Evolutionary conservation across 257 asterid species (phyloP), one percentile per base, ranked within the genome.

Genomic region (Apocynum venetum): DNA sequence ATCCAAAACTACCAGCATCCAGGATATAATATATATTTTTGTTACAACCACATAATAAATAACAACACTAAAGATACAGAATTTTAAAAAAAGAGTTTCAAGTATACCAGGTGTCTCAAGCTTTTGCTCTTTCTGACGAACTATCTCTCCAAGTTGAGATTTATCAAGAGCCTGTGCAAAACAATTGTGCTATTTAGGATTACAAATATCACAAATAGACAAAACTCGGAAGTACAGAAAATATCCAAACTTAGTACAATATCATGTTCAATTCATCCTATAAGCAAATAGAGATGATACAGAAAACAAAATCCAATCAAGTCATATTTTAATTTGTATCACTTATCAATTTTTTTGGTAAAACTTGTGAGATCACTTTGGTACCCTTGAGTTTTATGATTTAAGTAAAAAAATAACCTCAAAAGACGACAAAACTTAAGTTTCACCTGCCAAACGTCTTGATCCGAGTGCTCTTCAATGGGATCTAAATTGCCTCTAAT

Each of bases 401-500:
- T 20, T 1, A 65, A 57, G 55, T 13, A 13, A 6, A 74, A 10
- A 55, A 55, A 36, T 2, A 35, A 31, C 55, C 19, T 3, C 55
- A 15, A 25, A 52, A 56, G 43, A 43, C 57, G 47, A 60, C 25
- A 63, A 64, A 61, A 79, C 60, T 11, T 12, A 36, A 57, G n/a
- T 43, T 69, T 64, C 74, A 95, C 99, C 97, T 93, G 83, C 99
- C 99, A 96, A 74, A 96, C 81, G 55, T 92, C 94, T 68, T 85
- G 88, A 86, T 96, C 98, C 0, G 97, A 84, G 78, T 96, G 97
- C 84, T 96, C 97, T 46, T 86, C 93, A 15, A 96, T 96, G 38
- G 99, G 99, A 72, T 96, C 99, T 73, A 96, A 90, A 82, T 96
- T 96, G 80, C 87, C 90, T 79, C 99, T 83, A 75, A 96, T 94